phyloP scores from a whole-genome alignment of 352 stramenopile genomes.

The Pythium guiyangense region DNA sequence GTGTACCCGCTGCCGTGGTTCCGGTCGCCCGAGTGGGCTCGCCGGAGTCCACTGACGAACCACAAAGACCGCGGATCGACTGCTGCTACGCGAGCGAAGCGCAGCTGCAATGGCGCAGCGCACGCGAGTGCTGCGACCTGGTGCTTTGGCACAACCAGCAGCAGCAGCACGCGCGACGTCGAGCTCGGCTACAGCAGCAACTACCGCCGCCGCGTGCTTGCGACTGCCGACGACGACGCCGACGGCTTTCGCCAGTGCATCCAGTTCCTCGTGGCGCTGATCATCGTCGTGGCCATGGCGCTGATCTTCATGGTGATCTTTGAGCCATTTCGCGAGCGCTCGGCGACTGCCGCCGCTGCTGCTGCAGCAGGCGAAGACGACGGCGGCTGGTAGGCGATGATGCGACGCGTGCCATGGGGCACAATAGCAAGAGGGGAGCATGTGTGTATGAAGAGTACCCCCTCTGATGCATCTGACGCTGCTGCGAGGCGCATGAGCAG shows the following conservation, averaged over 20 bases:
- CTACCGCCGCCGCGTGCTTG: conserved; percentile 9
- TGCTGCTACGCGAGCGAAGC: conserved; percentile 11
- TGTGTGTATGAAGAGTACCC: conserved; percentile 11
- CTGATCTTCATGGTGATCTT: conserved; percentile 72
- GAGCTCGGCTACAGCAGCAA: conserved; percentile 30
- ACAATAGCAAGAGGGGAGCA: background rate
- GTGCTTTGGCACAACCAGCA: background rate
- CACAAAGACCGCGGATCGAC: background rate
- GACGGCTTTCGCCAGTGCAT: conserved; percentile 69
- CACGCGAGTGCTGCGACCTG: background rate
- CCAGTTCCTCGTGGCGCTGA: conserved; percentile 68
- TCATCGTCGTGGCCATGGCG: conserved; percentile 56
- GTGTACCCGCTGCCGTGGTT: conserved; percentile 78
- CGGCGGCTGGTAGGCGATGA: conserved; percentile 1
- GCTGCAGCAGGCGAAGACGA: background rate
- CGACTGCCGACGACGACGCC: conserved; percentile 20
- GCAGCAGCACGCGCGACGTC: conserved; percentile 19
- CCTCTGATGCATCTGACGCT: background rate
- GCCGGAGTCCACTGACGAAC: conserved; percentile 14
- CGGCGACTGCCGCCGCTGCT: background rate
- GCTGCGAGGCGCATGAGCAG: too few relatives aligned
- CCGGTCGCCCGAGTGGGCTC: conserved; percentile 56
- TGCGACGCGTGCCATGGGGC: conserved; percentile 2
- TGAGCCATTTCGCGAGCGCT: conserved; percentile 32
- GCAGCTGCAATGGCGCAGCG: background rate